Evolutionary conservation across 768 basidiomycete genomes (phyloP).

Genomic region (Stropharia rugosoannulata): DNA sequence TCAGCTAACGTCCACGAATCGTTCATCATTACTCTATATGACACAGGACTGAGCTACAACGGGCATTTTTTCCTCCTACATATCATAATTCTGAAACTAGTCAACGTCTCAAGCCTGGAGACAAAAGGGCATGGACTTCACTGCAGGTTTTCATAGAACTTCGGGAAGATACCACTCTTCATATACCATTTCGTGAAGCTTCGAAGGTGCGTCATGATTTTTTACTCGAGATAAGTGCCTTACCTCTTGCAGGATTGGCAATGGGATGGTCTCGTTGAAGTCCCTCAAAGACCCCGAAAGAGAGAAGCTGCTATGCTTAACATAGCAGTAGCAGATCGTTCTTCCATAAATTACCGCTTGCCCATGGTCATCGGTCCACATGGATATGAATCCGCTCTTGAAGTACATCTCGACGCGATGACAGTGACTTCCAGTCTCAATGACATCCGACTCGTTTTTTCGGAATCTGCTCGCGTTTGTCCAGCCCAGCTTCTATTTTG

Average conservation of each 20-base stretch:
- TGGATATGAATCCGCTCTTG: conserved; percentile 80
- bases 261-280: conserved; percentile 67
- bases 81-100: conserved; percentile 66
- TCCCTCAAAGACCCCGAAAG: conserved; percentile 49
- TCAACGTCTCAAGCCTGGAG: conserved; percentile 64
- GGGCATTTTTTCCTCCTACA: conserved; percentile 77
- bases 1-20: not conserved
- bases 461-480: conserved; percentile 75
- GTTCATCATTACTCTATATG: conserved; percentile 1
- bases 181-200: conserved; percentile 88
- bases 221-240: not conserved
- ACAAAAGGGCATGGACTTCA: conserved; percentile 79
- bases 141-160: conserved; percentile 83
- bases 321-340: conserved; percentile 73
- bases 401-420: conserved; percentile 82
- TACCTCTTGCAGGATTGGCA: conserved; percentile 73
- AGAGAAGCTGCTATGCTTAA: conserved; percentile 74
- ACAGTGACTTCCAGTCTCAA: conserved; percentile 83
- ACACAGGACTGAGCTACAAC: conserved; percentile 71
- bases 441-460: conserved; percentile 73
- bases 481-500: conserved; percentile 2
- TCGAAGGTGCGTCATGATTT: conserved; percentile 61
- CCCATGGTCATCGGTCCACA: conserved; percentile 72
- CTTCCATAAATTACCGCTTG: conserved; percentile 82
- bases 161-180: conserved; percentile 69